Evolutionary conservation across 2,329 filamentous ascomycete genomes (phyloP).

Genomic region (Lasiodiplodia gonubiensis): DNA sequence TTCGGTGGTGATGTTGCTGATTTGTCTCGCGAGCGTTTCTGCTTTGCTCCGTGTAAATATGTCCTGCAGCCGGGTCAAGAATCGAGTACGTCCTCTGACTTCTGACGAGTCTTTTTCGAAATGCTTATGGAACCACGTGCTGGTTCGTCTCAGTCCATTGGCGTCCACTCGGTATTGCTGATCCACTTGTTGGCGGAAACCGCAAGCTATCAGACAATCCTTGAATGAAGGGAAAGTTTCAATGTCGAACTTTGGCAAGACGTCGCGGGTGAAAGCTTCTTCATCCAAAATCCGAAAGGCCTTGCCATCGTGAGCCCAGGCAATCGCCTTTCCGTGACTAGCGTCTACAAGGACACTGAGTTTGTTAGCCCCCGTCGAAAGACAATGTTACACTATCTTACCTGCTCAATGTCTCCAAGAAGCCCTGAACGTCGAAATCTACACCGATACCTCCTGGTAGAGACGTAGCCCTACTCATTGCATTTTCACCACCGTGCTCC

Average conservation of each 20-base stretch:
- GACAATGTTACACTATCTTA: slow-evolving; percentile 36
- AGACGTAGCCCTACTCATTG: background rate
- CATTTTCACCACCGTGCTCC: background rate
- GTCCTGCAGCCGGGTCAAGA: background rate
- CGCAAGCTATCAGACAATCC: background rate
- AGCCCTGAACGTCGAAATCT: background rate
- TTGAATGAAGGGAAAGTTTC: slow-evolving; percentile 1
- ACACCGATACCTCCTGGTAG: background rate
- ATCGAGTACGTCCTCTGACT: background rate
- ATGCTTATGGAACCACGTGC: slow-evolving; percentile 4
- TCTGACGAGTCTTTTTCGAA: background rate
- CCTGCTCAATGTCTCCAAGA: slow-evolving; percentile 4
- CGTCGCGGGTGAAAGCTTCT: background rate
- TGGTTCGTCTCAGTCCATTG: background rate
- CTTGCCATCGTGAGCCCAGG: slow-evolving; percentile 5
- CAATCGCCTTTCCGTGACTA: background rate
- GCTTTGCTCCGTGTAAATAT: background rate
- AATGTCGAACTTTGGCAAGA: background rate
- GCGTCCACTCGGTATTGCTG: background rate
- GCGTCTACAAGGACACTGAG: background rate
- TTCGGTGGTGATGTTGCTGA: background rate
- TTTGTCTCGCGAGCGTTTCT: background rate
- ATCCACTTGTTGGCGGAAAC: background rate
- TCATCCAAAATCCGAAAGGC: background rate
- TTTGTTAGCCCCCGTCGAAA: background rate